Conservation (phyloP, 352 stramenopile species). For the Phytophthora multivora region DNA sequence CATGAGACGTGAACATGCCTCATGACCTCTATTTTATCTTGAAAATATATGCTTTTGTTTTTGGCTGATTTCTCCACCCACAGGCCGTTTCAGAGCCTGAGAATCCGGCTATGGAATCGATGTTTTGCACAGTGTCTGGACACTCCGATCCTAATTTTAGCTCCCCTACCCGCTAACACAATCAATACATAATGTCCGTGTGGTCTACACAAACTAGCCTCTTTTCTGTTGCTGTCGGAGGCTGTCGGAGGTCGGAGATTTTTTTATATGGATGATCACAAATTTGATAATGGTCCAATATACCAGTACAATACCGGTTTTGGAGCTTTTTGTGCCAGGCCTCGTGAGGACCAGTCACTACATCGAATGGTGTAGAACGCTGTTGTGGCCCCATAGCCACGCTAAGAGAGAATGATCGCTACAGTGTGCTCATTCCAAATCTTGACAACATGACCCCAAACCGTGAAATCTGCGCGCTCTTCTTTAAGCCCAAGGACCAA, state of each 20-base stretch:
- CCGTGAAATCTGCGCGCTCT: slow-evolving; percentile 16
- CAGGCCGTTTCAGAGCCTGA: not conserved
- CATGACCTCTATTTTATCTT: not conserved
- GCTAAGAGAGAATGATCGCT: no score
- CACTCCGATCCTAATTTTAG: not conserved
- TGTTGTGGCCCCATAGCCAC: no score
- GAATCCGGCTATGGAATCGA: not conserved
- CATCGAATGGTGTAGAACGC: no score
- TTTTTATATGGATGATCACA: no score
- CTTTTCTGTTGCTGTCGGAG: no score
- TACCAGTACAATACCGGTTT: no score
- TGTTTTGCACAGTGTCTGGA: not conserved
- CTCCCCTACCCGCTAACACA: not conserved
- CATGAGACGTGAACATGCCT: not conserved
- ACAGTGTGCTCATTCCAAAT: no score
- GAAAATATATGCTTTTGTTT: not conserved
- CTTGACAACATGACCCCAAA: slow-evolving; percentile 7
- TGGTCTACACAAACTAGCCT: no score
- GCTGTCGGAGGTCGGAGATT: no score
- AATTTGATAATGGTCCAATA: no score
- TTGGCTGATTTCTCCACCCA: not conserved
- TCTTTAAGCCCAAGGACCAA: not conserved
- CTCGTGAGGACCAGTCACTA: no score
- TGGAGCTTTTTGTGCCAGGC: no score
- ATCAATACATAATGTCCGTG: not conserved